A percentile compares a stretch with the other conserved stretches of the same genome.
These are phyloP conservation scores for Heliamphora exappendiculata DNA, from an alignment of 148 eudicot genomes.

Conservation along the genomic window DNA sequence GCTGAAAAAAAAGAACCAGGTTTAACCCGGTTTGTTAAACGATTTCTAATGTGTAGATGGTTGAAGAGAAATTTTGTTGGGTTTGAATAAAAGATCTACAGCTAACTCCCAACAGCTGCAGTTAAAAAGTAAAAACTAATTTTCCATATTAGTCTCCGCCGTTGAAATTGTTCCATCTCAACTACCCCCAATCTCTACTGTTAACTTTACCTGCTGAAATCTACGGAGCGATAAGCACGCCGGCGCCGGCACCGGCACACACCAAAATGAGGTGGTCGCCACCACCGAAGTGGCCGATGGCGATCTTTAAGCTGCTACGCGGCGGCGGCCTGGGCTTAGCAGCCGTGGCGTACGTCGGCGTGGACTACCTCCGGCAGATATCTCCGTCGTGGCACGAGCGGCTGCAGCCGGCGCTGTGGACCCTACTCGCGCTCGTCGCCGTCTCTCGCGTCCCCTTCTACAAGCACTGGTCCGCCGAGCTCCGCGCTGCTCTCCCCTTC, in stretches of 20 bases:
- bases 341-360: conserved; percentile 59
- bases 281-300: conserved; percentile 6
- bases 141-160: no score
- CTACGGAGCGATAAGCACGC: no score
- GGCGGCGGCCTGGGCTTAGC: conserved; percentile 57
- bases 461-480: conserved; percentile 77
- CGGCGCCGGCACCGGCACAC: background rate
- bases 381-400: conserved; percentile 67
- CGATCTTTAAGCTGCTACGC: conserved; percentile 13
- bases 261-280: conserved; percentile 27
- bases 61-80: no score
- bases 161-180: no score
- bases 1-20: no score
- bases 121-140: no score
- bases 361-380: conserved; percentile 71
- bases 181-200: no score
- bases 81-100: no score
- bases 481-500: conserved; percentile 66
- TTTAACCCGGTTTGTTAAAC: no score
- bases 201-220: no score
- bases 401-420: conserved; percentile 74
- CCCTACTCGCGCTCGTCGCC: conserved; percentile 44
- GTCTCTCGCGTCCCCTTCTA: conserved; percentile 61
- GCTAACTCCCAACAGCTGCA: no score
- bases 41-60: no score